phyloP scores from a whole-genome alignment of 345 rosid genomes.

The Populus deltoides region DNA sequence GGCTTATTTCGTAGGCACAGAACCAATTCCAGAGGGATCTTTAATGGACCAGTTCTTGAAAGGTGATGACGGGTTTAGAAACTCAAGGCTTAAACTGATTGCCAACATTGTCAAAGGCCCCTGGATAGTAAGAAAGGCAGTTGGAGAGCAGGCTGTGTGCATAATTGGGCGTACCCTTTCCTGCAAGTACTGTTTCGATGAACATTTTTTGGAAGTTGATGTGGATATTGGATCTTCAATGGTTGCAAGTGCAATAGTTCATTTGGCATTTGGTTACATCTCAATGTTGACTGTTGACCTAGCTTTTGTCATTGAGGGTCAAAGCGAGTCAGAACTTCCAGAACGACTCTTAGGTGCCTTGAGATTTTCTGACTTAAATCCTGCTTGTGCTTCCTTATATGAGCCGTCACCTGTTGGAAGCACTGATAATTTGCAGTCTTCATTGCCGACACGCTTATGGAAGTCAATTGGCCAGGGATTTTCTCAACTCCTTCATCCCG shows the following conservation, averaged over 20 bases:
- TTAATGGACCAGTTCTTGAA: constrained; percentile 63
- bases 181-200: constrained; percentile 53
- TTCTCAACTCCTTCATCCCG: constrained; percentile 52
- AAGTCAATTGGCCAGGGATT: constrained; percentile 78
- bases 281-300: constrained; percentile 88
- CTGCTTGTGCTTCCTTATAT: constrained; percentile 49
- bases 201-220: constrained; percentile 71
- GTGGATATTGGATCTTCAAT: constrained; percentile 94
- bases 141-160: constrained; percentile 96
- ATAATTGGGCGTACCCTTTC: constrained; percentile 80
- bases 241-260: constrained; percentile 94
- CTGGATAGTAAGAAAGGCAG: constrained; percentile 95
- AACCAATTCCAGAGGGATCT: constrained; percentile 70
- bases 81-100: constrained; percentile 80
- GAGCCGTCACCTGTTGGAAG: constrained; percentile 35
- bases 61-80: constrained; percentile 72
- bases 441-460: constrained; percentile 69
- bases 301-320: constrained; percentile 81
- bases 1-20: constrained; percentile 66
- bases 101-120: constrained; percentile 96
- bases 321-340: constrained; percentile 82
- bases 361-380: constrained; percentile 75
- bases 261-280: constrained; percentile 82
- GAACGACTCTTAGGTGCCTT: constrained; percentile 73
- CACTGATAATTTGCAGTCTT: constrained; percentile 30